Conservation (phyloP, 2,329 filamentous ascomycete genomes). For the Cercospora beticola region DNA sequence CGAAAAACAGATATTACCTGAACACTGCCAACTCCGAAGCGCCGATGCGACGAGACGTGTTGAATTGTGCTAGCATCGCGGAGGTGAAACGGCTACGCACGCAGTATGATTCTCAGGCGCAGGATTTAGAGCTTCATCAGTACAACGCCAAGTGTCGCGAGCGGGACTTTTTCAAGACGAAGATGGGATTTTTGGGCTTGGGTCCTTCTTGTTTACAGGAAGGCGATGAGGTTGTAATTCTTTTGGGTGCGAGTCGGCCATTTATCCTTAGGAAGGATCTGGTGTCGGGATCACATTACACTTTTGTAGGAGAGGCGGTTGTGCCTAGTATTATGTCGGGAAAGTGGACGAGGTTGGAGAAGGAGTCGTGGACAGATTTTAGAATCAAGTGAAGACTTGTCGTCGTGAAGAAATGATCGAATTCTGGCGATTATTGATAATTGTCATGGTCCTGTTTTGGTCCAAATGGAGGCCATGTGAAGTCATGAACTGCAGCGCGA, state of each 20-base stretch:
- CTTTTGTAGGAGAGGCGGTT: conserved; percentile 19
- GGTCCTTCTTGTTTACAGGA: conserved; percentile 18
- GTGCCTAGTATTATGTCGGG: conserved; percentile 20
- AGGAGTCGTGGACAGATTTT: conserved; percentile 3
- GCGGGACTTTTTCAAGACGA: conserved; percentile 28
- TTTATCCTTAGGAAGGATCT: conserved; percentile 14
- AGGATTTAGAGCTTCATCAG: conserved; percentile 15
- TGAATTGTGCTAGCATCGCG: conserved; percentile 4
- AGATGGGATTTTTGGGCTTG: conserved; percentile 24
- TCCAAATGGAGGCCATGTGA: not conserved
- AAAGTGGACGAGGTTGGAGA: conserved; percentile 11
- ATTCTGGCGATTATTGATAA: too few relatives aligned
- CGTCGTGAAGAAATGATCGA: not conserved
- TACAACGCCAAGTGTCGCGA: conserved; percentile 17
- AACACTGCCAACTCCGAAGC: conserved; percentile 12
- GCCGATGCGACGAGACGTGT: conserved; percentile 20
- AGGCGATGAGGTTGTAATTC: conserved; percentile 18
- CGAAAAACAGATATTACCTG: conserved; percentile 15
- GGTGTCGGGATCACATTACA: not conserved
- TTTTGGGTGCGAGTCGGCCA: conserved; percentile 16
- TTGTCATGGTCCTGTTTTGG: too few relatives aligned
- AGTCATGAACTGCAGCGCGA: not conserved
- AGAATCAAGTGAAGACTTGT: not conserved
- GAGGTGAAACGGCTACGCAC: conserved; percentile 13
- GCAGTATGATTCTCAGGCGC: conserved; percentile 16